phyloP scores from a whole-genome alignment of 192 early-diverging fungal species.

The Cetraspora pellucida region DNA sequence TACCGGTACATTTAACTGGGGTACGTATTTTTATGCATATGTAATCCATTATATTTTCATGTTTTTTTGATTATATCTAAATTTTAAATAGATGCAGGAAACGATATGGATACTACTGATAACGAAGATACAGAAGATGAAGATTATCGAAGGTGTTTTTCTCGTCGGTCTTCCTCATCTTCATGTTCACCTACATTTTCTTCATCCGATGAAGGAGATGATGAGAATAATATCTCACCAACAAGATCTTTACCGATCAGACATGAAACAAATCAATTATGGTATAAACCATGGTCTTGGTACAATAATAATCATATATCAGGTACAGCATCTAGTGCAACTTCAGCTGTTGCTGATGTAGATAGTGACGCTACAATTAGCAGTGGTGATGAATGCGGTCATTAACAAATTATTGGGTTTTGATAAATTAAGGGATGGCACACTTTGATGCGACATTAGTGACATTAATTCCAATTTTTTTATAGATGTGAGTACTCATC shows the following conservation, averaged over 20 bases:
- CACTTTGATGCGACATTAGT: too few species aligned
- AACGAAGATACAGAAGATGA: not conserved
- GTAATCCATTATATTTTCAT: not conserved
- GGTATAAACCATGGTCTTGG: constrained; percentile 26
- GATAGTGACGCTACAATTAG: constrained; percentile 23
- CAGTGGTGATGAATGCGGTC: constrained; percentile 11
- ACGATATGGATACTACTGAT: constrained; percentile 17
- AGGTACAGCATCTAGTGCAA: not conserved
- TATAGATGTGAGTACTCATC: too few species aligned
- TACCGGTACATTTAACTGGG: constrained; percentile 11
- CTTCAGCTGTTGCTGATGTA: not conserved
- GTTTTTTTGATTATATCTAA: not conserved
- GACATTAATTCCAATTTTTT: too few species aligned
- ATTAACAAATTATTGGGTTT: too few species aligned
- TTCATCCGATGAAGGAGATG: constrained; percentile 1
- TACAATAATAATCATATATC: not conserved
- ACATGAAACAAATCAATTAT: not conserved
- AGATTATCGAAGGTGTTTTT: not conserved
- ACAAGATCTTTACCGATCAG: not conserved
- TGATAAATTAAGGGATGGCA: too few species aligned
- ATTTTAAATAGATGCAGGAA: not conserved
- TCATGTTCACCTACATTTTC: not conserved
- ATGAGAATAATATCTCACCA: not conserved
- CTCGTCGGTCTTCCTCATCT: not conserved
- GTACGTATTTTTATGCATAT: not conserved